These are phyloP conservation scores for Alnus rubra DNA, from an alignment of 306 rosid species.

Conservation along the genomic window DNA sequence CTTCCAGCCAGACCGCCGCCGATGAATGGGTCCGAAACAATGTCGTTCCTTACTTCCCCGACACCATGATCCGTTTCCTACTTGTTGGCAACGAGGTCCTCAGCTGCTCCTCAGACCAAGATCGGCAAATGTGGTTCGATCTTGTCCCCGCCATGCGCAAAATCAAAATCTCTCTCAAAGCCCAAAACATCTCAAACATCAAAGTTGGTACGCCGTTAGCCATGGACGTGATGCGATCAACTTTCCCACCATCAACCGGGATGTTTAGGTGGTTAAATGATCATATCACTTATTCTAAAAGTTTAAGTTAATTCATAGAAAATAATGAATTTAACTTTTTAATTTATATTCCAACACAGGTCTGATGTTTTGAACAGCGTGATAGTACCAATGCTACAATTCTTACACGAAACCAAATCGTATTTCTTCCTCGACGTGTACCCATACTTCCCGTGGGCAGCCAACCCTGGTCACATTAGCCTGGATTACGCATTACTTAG, in stretches of 20 bases:
- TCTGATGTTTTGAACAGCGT: conserved; percentile 39
- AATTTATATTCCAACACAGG: no score
- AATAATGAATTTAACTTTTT: no score
- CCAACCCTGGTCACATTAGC: conserved; percentile 42
- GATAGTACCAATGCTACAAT: conserved; percentile 58
- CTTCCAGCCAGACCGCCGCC: conserved; percentile 55
- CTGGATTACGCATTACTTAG: conserved; percentile 63
- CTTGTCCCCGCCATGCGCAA: conserved; percentile 77
- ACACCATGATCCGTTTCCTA: conserved; percentile 55
- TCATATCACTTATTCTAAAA: no score
- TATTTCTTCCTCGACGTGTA: conserved; percentile 76
- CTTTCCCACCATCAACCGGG: conserved; percentile 65
- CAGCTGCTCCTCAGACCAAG: conserved; percentile 52
- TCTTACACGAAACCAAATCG: conserved; percentile 59
- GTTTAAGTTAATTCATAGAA: no score
- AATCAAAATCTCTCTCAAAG: conserved; percentile 49
- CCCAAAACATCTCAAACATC: conserved; percentile 41
- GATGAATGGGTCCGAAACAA: conserved; percentile 71
- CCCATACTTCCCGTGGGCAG: conserved; percentile 77
- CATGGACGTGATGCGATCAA: conserved; percentile 62
- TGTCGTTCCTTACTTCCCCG: conserved; percentile 57
- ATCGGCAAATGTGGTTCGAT: conserved; percentile 51
- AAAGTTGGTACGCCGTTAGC: conserved; percentile 78
- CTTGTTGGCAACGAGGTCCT: conserved; percentile 83
- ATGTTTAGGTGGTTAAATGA: conserved; percentile 26